Evolutionary conservation across 1,139 yeast species (phyloP).

Genomic region (Lodderomyces parapsilosis): DNA sequence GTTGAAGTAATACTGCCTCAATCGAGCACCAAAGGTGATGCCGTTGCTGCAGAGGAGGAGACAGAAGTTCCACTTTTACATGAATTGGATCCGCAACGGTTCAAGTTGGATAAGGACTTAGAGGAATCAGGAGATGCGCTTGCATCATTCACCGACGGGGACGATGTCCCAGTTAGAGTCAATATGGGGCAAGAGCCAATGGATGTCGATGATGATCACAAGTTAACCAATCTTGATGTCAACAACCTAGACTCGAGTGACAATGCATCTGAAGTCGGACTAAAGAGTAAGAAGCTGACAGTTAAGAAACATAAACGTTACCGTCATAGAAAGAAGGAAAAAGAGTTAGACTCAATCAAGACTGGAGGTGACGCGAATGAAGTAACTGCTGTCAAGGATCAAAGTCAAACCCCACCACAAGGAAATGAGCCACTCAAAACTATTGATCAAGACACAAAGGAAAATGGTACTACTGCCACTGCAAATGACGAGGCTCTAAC

Average conservation of each 20-base stretch:
- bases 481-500: constrained; percentile 21
- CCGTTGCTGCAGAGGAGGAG: not conserved
- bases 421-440: constrained; percentile 4
- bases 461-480: constrained; percentile 15
- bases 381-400: constrained; percentile 2
- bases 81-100: not conserved
- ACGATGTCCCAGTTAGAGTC: not conserved
- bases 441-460: constrained; percentile 8
- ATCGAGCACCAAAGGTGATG: not conserved
- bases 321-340: constrained; percentile 6
- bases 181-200: not conserved
- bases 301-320: constrained; percentile 7
- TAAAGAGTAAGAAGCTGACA: not conserved
- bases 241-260: not conserved
- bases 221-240: not conserved
- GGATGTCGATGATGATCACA: not conserved
- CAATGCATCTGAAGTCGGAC: not conserved
- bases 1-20: not conserved
- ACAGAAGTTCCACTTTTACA: not conserved
- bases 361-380: not conserved
- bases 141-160: not conserved
- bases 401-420: constrained; percentile 5
- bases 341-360: constrained; percentile 3
- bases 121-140: constrained; percentile 2
- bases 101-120: not conserved